Base-by-base conservation (phyloP, 1,284 basidiomycete genomes). In the Porphyrellus sp. region DNA sequence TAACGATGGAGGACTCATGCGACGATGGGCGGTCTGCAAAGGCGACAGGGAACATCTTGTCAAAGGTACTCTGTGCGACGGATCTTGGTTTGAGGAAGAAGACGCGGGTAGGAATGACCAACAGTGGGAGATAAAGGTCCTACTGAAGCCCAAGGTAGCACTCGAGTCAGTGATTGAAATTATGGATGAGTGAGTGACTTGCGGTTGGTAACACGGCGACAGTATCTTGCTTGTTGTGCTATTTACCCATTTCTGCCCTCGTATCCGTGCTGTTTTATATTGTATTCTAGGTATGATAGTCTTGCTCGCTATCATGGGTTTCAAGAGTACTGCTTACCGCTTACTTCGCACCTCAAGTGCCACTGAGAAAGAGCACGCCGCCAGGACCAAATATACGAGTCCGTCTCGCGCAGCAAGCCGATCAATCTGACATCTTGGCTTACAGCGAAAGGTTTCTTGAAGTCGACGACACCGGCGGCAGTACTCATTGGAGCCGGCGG, bases 121-220 rank as follows among this genome's bases (percentile, higher is more conserved):
- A 24, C 67, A 68, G 46, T 68, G 66, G 68, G 68, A 69, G 41
- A 55, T 51, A 6, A 69, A 55, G 51, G 42, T 67, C 20, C 11
- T 70, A 23, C 60, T 69, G 12, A 70, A 69, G 46, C 70, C 70
- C 30, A 69, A 69, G 57, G 61, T 71, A 11, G 70, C 70, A 1
- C 59, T 69, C 13, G 65, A 71, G 42, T 69, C 67, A 0, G 56
- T 69, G n/a, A 54, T 70, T 2, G 67, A 71, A 18, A 69, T 59
- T 23, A 49, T 71, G 62, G 69, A 70, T 8, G 67, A 69, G n/a
- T 70, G 46, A 63, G 33, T 9, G 12, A 9, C 3, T 23, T 18
- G 30, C 18, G 18, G 41, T 15, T 18, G 23, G 31, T 28, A 23
- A 21, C 18, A 3, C 21, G 8, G 8, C 9, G 39, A n/a, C 8